Conservation (phyloP, 805 yeast species). For the Zygoascus bituminiphila region DNA sequence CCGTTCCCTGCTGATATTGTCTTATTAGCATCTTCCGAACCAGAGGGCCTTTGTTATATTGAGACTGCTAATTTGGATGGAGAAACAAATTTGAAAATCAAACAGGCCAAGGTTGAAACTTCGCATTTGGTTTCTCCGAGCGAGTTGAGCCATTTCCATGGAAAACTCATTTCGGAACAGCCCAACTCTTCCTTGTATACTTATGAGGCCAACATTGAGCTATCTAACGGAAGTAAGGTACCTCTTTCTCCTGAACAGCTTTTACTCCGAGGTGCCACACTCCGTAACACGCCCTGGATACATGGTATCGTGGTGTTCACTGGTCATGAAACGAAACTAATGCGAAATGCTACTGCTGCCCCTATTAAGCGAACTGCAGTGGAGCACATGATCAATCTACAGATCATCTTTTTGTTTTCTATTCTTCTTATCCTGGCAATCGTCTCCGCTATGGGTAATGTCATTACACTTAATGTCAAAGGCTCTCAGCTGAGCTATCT, state of each 20-base stretch:
- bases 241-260: conserved; percentile 87
- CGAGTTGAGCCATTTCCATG: conserved; percentile 45
- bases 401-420: conserved; percentile 79
- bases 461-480: conserved; percentile 55
- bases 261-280: conserved; percentile 88
- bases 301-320: conserved; percentile 91
- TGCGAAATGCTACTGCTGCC: conserved; percentile 98
- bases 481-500: conserved; percentile 53
- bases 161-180: conserved; percentile 70
- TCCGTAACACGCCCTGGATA: conserved; percentile 92
- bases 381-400: conserved; percentile 88
- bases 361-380: conserved; percentile 97
- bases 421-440: conserved; percentile 67
- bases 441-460: conserved; percentile 83
- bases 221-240: conserved; percentile 33
- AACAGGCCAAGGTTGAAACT: conserved; percentile 79
- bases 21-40: conserved; percentile 85
- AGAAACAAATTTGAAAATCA: conserved; percentile 92
- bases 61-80: conserved; percentile 98
- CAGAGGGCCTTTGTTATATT: conserved; percentile 94
- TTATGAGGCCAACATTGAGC: conserved; percentile 75
- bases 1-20: conserved; percentile 91
- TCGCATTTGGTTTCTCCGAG: conserved; percentile 58
- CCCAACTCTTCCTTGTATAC: conserved; percentile 94
- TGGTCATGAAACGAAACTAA: conserved; percentile 95